phyloP scores from a whole-genome alignment of 371 early-diverging fungal genomes.

The Rhizopus sp. region DNA sequence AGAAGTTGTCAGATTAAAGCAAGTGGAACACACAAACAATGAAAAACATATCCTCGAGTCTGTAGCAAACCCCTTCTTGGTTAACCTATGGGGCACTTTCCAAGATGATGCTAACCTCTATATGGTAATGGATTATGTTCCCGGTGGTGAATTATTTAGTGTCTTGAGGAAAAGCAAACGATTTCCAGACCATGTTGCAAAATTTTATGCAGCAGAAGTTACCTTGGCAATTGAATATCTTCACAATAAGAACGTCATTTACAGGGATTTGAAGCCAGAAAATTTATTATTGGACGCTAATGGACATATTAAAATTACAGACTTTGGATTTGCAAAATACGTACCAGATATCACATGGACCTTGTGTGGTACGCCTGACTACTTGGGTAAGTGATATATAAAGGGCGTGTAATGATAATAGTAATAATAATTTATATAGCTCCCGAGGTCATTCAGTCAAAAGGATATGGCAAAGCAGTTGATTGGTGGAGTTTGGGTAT shows the following conservation, averaged over 20 bases:
- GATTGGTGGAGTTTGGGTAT: slow-evolving; percentile 99
- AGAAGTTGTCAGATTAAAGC: slow-evolving; percentile 93
- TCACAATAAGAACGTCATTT: slow-evolving; percentile 86
- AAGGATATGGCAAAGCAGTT: slow-evolving; percentile 95
- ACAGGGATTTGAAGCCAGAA: slow-evolving; percentile 94
- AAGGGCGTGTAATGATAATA: not conserved
- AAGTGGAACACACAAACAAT: slow-evolving; percentile 91
- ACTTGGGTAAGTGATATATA: slow-evolving; percentile 70
- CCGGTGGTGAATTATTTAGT: slow-evolving; percentile 95
- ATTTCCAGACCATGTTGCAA: slow-evolving; percentile 89
- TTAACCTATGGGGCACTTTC: slow-evolving; percentile 46
- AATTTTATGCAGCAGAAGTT: slow-evolving; percentile 79
- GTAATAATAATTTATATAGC: slow-evolving; percentile 73
- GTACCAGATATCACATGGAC: slow-evolving; percentile 36
- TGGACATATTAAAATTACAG: slow-evolving; percentile 98
- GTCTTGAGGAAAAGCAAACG: slow-evolving; percentile 74
- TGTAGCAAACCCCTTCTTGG: slow-evolving; percentile 88
- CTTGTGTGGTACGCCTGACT: slow-evolving; percentile 98
- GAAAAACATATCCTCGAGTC: slow-evolving; percentile 88
- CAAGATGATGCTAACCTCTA: no score
- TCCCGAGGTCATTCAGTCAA: slow-evolving; percentile 96
- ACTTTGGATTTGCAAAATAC: slow-evolving; percentile 98
- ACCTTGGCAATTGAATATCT: slow-evolving; percentile 82
- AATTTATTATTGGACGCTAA: slow-evolving; percentile 81
- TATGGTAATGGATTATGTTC: slow-evolving; percentile 51